Conservation (phyloP, 495 filamentous ascomycete genomes). For the Talaromyces stipitatus region DNA sequence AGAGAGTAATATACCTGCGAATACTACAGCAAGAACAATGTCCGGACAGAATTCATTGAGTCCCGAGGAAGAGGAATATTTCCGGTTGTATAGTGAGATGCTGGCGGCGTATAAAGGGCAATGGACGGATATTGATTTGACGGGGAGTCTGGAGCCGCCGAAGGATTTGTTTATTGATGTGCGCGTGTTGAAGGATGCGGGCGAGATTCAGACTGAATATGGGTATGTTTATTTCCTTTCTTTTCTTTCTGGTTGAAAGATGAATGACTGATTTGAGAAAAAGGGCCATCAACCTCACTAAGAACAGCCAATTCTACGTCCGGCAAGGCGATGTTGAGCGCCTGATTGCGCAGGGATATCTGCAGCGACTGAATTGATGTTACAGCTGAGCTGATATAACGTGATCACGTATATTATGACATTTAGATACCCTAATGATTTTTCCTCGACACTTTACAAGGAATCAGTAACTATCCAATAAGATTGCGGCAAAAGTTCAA, state of each 20-base stretch:
- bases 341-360: conserved; percentile 91
- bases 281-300: conserved; percentile 91
- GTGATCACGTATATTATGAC: background rate
- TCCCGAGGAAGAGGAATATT: conserved; percentile 96
- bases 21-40: too few relatives aligned
- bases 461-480: background rate
- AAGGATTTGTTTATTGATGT: conserved; percentile 97
- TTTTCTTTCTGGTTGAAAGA: background rate
- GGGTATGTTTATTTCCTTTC: conserved; percentile 52
- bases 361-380: conserved; percentile 78
- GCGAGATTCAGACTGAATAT: conserved; percentile 99
- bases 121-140: conserved; percentile 97
- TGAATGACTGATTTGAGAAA: background rate
- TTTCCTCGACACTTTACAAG: too few relatives aligned
- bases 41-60: conserved; percentile 76
- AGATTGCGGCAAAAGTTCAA: background rate
- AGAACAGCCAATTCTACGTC: conserved; percentile 97
- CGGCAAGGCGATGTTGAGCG: conserved; percentile 94
- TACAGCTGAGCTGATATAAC: conserved; percentile 50
- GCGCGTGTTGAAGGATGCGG: conserved; percentile 90
- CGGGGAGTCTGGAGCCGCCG: conserved; percentile 89
- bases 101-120: conserved; percentile 95
- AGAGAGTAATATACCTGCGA: conserved; percentile 9
- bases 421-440: background rate
- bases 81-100: conserved; percentile 83